Conservation (phyloP, 306 rosid genomes). For the Malus domestica region ASM211411v1 NC_041800.1:9053501-9054000, state of each 20-base stretch:
- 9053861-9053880: constrained; percentile 31
- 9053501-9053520: neutral
- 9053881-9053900: constrained; percentile 64
- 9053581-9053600: neutral
- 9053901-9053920: constrained; percentile 70
- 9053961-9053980: constrained; percentile 28
- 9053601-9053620: neutral
- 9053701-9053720: constrained; percentile 33
- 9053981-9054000: constrained; percentile 82
- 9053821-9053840: constrained; percentile 75
- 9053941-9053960: constrained; percentile 47
- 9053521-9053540: too few species aligned
- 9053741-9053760: constrained; percentile 42
- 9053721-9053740: constrained; percentile 36
- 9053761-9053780: constrained; percentile 73
- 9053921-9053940: constrained; percentile 80
- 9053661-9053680: constrained; percentile 20
- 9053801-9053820: constrained; percentile 84
- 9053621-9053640: neutral
- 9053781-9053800: constrained; percentile 81
- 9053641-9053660: constrained; percentile 30
- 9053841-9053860: constrained; percentile 32
- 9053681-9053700: constrained; percentile 28
- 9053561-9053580: neutral
- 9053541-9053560: too few species aligned